Evolutionary conservation across 805 yeast genomes (phyloP).

Genomic region (Nakazawaea ambrosiae): DNA sequence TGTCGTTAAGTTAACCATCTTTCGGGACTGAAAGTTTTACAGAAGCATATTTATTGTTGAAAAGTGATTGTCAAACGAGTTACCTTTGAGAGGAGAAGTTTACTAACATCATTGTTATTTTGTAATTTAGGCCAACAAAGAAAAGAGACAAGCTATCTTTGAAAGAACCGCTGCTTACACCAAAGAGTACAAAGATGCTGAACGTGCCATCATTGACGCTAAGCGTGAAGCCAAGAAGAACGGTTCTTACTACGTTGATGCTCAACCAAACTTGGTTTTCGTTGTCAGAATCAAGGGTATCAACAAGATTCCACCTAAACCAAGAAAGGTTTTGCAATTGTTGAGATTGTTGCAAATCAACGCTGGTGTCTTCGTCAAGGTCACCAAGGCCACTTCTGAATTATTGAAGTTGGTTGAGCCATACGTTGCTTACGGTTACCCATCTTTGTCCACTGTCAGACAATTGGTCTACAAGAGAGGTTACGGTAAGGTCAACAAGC

Average conservation of each 20-base stretch:
- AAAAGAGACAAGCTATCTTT: slow-evolving; percentile 44
- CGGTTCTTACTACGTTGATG: slow-evolving; percentile 92
- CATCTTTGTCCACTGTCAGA: slow-evolving; percentile 86
- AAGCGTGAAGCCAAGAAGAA: slow-evolving; percentile 91
- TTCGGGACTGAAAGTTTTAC: slow-evolving; percentile 65
- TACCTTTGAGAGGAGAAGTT: background rate
- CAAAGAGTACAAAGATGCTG: slow-evolving; percentile 89
- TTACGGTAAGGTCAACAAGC: slow-evolving; percentile 94
- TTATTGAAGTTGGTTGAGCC: slow-evolving; percentile 92
- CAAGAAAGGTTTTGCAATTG: slow-evolving; percentile 96
- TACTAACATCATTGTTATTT: too few species aligned
- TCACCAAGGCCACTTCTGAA: slow-evolving; percentile 93
- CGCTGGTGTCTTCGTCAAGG: slow-evolving; percentile 91
- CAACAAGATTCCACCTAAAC: slow-evolving; percentile 97
- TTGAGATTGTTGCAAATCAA: slow-evolving; percentile 90
- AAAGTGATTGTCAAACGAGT: background rate
- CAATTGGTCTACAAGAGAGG: slow-evolving; percentile 96
- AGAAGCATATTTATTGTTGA: too few species aligned
- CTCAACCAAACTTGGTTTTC: slow-evolving; percentile 90
- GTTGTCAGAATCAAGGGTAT: slow-evolving; percentile 99
- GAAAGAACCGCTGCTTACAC: slow-evolving; percentile 96
- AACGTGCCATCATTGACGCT: slow-evolving; percentile 79
- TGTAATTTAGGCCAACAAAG: slow-evolving; percentile 35
- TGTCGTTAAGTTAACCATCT: slow-evolving; percentile 77
- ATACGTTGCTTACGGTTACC: slow-evolving; percentile 97